A percentile compares a stretch with the other conserved stretches of the same genome.
These are phyloP conservation scores for Bremia lactucae DNA, from an alignment of 352 stramenopile genomes.

Conservation along the genomic window DNA sequence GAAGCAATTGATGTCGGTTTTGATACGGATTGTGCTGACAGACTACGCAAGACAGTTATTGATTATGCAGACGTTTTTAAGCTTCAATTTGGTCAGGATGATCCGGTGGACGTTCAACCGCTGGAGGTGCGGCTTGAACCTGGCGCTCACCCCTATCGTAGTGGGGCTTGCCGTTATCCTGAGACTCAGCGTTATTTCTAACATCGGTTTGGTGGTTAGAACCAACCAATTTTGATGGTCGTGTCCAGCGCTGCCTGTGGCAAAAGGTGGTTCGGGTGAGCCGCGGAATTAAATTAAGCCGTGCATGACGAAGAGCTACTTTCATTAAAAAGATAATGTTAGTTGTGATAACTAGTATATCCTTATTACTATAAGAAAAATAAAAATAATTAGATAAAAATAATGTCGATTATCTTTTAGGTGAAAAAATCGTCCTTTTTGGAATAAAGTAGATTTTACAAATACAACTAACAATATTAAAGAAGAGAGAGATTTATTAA, in stretches of 20 bases:
- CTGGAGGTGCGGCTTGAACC: neutral
- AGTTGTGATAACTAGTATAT: no score
- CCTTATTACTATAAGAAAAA: no score
- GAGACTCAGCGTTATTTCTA: neutral
- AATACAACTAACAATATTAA: no score
- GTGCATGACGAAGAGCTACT: no score
- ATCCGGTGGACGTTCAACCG: conserved; percentile 1
- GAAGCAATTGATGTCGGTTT: conserved; percentile 1
- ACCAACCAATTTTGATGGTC: conserved; percentile 2
- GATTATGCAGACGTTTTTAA: conserved; percentile 2
- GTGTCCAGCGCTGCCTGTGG: conserved; percentile 1
- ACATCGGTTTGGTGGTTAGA: no score
- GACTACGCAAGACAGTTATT: neutral
- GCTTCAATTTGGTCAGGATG: neutral
- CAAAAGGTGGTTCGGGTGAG: neutral
- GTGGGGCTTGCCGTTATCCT: conserved; percentile 4
- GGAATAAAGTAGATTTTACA: no score
- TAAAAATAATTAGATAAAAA: no score
- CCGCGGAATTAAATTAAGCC: no score
- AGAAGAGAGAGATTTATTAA: no score
- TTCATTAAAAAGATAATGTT: no score
- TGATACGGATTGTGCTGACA: neutral
- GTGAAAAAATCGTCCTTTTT: no score
- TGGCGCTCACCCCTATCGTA: conserved; percentile 2
- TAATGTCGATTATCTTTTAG: no score